These are phyloP conservation scores for Xenosphaeropsis pyriputrescens DNA, from an alignment of 2,329 filamentous ascomycete species.

Conservation along the genomic window DNA sequence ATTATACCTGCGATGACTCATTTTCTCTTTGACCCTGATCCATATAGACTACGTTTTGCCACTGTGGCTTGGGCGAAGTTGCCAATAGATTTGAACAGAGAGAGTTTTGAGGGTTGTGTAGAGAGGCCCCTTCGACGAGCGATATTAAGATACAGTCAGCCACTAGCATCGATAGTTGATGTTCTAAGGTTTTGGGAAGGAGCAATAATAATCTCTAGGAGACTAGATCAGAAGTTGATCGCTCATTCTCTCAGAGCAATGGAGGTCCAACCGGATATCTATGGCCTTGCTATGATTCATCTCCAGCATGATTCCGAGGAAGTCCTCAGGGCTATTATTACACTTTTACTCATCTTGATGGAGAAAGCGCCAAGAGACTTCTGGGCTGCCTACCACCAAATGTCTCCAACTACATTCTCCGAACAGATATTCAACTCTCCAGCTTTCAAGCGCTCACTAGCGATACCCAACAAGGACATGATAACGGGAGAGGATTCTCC, in stretches of 20 bases:
- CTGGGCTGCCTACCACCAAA: slow-evolving; percentile 21
- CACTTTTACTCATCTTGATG: slow-evolving; percentile 55
- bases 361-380: slow-evolving; percentile 40
- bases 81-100: slow-evolving; percentile 44
- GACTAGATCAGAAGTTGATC: slow-evolving; percentile 59
- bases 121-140: slow-evolving; percentile 55
- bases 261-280: slow-evolving; percentile 64
- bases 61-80: slow-evolving; percentile 50
- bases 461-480: slow-evolving; percentile 39
- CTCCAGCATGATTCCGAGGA: slow-evolving; percentile 32
- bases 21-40: slow-evolving; percentile 68
- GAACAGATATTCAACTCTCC: slow-evolving; percentile 70
- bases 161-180: slow-evolving; percentile 29
- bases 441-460: slow-evolving; percentile 44
- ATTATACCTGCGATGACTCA: slow-evolving; percentile 70
- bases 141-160: slow-evolving; percentile 44
- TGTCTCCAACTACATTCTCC: slow-evolving; percentile 58
- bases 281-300: slow-evolving; percentile 41
- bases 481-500: slow-evolving; percentile 36
- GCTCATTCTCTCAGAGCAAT: slow-evolving; percentile 66
- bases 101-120: slow-evolving; percentile 81
- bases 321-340: slow-evolving; percentile 54
- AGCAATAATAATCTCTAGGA: slow-evolving; percentile 57
- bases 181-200: slow-evolving; percentile 71
- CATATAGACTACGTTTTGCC: slow-evolving; percentile 51